Evolutionary conservation across 257 asterid species (phyloP).

Genomic region (Cordia subcordata): DNA sequence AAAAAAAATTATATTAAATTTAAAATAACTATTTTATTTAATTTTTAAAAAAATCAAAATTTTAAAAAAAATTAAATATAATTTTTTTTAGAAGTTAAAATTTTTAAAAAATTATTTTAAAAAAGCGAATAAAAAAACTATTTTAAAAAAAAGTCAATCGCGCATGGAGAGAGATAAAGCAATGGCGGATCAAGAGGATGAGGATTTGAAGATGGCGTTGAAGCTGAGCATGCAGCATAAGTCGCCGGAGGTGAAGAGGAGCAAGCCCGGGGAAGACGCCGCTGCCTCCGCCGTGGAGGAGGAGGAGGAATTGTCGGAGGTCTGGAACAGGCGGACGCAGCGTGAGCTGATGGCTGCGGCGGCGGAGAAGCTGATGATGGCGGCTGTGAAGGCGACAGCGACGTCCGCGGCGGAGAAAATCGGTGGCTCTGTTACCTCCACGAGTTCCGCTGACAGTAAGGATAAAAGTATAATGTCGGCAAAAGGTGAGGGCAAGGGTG

Average conservation of each 20-base stretch:
- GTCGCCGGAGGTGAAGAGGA: slow-evolving; percentile 93
- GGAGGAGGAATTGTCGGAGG: slow-evolving; percentile 60
- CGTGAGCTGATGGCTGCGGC: slow-evolving; percentile 96
- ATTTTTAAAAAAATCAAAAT: too few relatives aligned
- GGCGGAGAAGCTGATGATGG: slow-evolving; percentile 87
- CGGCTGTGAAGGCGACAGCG: slow-evolving; percentile 4
- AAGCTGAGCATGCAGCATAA: slow-evolving; percentile 68
- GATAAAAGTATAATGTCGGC: not conserved
- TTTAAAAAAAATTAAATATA: too few relatives aligned
- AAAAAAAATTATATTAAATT: too few relatives aligned
- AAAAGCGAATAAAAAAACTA: too few relatives aligned
- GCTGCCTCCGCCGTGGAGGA: slow-evolving; percentile 36
- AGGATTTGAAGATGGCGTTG: slow-evolving; percentile 62
- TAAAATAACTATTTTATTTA: too few relatives aligned
- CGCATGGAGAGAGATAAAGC: too few relatives aligned
- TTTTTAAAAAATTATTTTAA: too few relatives aligned
- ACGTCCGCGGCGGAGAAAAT: slow-evolving; percentile 16
- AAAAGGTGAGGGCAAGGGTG: slow-evolving; percentile 30
- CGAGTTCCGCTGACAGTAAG: not conserved
- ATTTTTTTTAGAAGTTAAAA: too few relatives aligned
- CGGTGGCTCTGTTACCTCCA: slow-evolving; percentile 16
- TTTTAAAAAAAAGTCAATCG: too few relatives aligned
- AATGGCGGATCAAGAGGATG: slow-evolving; percentile 81
- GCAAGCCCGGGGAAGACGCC: slow-evolving; percentile 57
- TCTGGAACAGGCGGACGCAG: slow-evolving; percentile 46